phyloP scores from a whole-genome alignment of 768 basidiomycete genomes.

The Ephemerocybe angulata region DNA sequence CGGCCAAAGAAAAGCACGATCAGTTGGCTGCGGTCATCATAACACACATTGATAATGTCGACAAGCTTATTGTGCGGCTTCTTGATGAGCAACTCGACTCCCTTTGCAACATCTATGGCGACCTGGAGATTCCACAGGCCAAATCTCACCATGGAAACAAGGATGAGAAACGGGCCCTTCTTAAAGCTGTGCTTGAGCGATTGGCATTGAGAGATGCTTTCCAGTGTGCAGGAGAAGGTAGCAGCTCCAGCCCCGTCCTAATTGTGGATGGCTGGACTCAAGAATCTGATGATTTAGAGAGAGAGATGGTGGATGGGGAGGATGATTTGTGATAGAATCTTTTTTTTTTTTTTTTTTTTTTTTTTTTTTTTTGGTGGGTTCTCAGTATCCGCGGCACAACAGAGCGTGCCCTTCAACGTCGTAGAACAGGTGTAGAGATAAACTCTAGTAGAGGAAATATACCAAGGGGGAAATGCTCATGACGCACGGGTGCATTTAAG shows the following conservation, averaged over 20 bases:
- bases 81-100: slow-evolving; percentile 1
- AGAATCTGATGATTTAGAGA: not conserved
- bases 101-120: not conserved
- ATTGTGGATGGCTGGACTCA: not conserved
- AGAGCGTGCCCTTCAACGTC: too few species aligned
- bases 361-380: too few species aligned
- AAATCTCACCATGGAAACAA: not conserved
- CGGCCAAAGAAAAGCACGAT: not conserved
- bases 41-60: not conserved
- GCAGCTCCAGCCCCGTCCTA: not conserved
- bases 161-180: not conserved
- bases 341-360: too few species aligned
- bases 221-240: not conserved
- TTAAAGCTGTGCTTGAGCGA: not conserved
- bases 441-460: too few species aligned
- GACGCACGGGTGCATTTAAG: not conserved
- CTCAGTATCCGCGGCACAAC: too few species aligned
- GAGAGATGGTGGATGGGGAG: not conserved
- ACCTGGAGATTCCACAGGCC: not conserved
- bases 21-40: not conserved
- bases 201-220: not conserved
- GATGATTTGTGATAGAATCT: too few species aligned
- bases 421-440: too few species aligned
- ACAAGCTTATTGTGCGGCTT: not conserved
- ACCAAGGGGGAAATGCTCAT: not conserved